Conservation (phyloP, 2,329 filamentous ascomycete genomes). For the Zarea fungicola region DNA sequence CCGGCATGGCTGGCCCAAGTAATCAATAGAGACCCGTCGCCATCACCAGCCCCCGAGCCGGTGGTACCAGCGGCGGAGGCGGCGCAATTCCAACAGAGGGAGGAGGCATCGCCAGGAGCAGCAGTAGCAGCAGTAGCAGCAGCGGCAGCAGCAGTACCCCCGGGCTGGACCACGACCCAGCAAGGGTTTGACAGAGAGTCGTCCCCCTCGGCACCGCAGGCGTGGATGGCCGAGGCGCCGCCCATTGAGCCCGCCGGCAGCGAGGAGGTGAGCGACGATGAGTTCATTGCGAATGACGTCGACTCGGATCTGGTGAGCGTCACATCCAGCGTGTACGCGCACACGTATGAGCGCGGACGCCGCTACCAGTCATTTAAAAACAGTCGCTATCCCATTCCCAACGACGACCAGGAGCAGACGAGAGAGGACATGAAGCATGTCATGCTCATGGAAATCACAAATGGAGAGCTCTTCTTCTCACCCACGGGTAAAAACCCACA, state of each 20-base stretch:
- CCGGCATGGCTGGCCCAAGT: too few relatives aligned
- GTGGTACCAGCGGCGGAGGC: too few relatives aligned
- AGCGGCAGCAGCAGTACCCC: too few relatives aligned
- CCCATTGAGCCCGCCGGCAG: conserved; percentile 6
- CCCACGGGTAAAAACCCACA: conserved; percentile 35
- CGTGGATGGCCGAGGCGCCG: conserved; percentile 2
- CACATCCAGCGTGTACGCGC: conserved; percentile 27
- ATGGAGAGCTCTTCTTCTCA: conserved; percentile 34
- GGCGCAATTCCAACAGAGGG: too few relatives aligned
- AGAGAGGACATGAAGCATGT: conserved; percentile 42
- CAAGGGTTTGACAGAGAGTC: background rate
- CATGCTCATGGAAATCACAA: conserved; percentile 39
- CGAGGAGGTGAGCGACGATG: conserved; percentile 9
- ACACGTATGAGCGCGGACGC: conserved; percentile 30
- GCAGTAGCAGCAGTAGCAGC: too few relatives aligned
- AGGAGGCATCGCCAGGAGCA: too few relatives aligned
- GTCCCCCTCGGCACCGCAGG: background rate
- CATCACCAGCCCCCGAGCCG: too few relatives aligned
- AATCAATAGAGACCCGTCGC: too few relatives aligned
- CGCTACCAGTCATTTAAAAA: conserved; percentile 40
- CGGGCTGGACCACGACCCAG: background rate
- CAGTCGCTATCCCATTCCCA: conserved; percentile 42
- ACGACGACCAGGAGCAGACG: conserved; percentile 40
- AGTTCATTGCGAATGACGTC: conserved; percentile 7
- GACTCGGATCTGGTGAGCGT: conserved; percentile 16